Conservation (phyloP, 2,329 filamentous ascomycete species). For the Diplodia mutila region DNA sequence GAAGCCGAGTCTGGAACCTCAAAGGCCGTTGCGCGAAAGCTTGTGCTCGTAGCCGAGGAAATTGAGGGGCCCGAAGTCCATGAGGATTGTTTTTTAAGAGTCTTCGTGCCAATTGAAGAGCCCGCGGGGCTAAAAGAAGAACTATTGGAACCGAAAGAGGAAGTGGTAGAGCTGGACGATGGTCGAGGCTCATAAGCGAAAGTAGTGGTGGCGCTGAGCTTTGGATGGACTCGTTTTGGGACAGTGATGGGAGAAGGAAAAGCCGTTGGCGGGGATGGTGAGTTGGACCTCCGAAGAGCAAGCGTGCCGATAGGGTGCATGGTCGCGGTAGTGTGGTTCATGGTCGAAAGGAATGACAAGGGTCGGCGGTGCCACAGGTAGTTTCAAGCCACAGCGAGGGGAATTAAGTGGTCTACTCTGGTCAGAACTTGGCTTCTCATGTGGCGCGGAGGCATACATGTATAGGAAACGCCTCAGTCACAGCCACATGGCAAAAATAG, state of each 20-base stretch:
- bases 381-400: conserved; percentile 15
- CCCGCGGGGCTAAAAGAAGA: neutral
- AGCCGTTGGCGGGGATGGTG: neutral
- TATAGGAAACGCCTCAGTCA: conserved; percentile 14
- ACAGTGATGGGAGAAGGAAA: conserved; percentile 14
- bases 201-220: neutral
- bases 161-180: neutral
- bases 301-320: conserved; percentile 10
- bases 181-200: conserved; percentile 17
- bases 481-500: conserved; percentile 23
- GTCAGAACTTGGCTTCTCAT: conserved; percentile 4
- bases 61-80: conserved; percentile 1
- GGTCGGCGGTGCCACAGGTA: conserved; percentile 16
- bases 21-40: neutral
- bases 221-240: conserved; percentile 12
- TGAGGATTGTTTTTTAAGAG: conserved; percentile 12
- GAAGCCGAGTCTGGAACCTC: neutral
- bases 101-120: conserved; percentile 8
- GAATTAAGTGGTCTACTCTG: neutral
- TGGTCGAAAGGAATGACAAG: neutral
- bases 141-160: neutral
- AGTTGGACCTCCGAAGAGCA: conserved; percentile 3
- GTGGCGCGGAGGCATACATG: conserved; percentile 19
- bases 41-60: neutral
- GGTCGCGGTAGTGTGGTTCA: neutral